These are phyloP conservation scores for Pseudogymnoascus sp. DNA, from an alignment of 2,329 filamentous ascomycete genomes.

Conservation along the genomic window DNA sequence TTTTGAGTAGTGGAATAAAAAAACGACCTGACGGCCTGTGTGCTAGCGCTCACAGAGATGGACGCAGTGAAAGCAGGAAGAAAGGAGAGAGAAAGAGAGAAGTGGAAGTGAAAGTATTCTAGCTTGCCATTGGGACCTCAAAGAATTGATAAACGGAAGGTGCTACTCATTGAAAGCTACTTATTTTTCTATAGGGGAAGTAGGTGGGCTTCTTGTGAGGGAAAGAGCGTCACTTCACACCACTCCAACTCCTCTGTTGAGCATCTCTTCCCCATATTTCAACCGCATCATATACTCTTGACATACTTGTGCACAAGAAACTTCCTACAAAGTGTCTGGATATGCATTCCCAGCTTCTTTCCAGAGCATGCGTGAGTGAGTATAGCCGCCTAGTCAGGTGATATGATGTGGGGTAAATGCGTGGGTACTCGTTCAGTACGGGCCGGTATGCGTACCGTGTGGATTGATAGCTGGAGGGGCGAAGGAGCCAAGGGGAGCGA, in stretches of 20 bases:
- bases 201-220: neutral
- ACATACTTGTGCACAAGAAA: neutral
- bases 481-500: neutral
- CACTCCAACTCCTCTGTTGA: neutral
- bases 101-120: neutral
- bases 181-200: neutral
- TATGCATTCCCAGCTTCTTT: neutral
- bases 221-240: neutral
- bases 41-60: neutral
- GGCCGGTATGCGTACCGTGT: conserved; percentile 1
- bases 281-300: neutral
- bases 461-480: neutral
- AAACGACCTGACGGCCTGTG: neutral
- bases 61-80: neutral
- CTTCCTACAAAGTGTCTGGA: neutral
- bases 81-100: neutral
- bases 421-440: neutral
- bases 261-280: neutral
- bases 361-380: neutral
- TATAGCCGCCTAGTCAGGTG: neutral
- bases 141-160: neutral
- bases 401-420: neutral
- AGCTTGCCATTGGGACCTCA: neutral
- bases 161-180: neutral
- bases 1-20: conserved; percentile 3